phyloP scores from a whole-genome alignment of 2,329 filamentous ascomycete genomes.

The Polytolypa hystricis region DNA sequence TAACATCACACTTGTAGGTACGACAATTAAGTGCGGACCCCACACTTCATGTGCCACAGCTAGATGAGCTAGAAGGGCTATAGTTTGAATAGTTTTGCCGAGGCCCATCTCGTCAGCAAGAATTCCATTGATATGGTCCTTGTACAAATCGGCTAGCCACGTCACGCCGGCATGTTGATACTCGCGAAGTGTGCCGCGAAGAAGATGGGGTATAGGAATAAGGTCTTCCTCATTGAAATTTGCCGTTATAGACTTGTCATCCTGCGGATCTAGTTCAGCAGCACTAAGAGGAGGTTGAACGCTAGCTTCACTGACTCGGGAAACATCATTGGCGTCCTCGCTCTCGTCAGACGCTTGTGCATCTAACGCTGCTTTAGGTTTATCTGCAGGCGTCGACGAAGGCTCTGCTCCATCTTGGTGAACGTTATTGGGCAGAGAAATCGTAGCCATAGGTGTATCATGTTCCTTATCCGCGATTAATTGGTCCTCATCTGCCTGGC shows the following conservation, averaged over 20 bases:
- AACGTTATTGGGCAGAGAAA: conserved; percentile 1
- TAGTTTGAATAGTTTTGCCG: conserved; percentile 97
- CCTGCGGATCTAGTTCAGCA: conserved; percentile 33
- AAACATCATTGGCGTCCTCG: conserved; percentile 14
- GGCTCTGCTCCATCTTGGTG: not conserved
- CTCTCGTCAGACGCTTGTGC: not conserved
- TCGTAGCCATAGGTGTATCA: conserved; percentile 19
- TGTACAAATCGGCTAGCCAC: conserved; percentile 89
- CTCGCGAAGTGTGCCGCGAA: conserved; percentile 80
- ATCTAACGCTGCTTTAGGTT: conserved; percentile 11
- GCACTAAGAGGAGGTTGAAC: conserved; percentile 34
- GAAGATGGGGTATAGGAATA: conserved; percentile 66
- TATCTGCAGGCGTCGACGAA: conserved; percentile 1
- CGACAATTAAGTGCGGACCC: conserved; percentile 92
- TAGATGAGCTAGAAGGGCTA: conserved; percentile 82
- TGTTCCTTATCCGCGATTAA: conserved; percentile 12
- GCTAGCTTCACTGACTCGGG: conserved; percentile 24
- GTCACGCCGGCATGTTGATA: conserved; percentile 97
- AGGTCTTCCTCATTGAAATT: conserved; percentile 22
- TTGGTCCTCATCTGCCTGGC: conserved; percentile 21
- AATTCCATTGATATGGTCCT: conserved; percentile 88
- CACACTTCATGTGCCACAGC: conserved; percentile 83
- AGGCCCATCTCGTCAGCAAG: conserved; percentile 97
- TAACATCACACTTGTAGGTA: conserved; percentile 95
- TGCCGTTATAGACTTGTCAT: conserved; percentile 34